These are phyloP conservation scores for Phaeomoniella chlamydospora DNA, from an alignment of 2,329 filamentous ascomycete genomes.

Conservation along the genomic window DNA sequence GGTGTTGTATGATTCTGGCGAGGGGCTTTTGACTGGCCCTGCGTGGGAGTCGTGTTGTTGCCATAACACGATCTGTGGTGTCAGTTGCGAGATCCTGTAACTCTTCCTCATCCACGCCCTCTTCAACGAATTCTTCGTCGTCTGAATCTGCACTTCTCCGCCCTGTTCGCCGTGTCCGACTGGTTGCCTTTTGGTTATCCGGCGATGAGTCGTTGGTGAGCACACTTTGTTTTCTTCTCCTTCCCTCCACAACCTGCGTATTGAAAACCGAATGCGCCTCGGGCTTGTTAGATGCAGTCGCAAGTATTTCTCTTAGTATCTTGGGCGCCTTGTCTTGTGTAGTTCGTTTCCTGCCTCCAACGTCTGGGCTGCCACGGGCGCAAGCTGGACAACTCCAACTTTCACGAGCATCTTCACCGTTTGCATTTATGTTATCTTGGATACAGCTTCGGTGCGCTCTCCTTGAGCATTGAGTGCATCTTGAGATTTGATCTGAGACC, in stretches of 20 bases:
- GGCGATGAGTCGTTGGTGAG: neutral
- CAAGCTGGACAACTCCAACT: slow-evolving; percentile 51
- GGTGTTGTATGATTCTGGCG: slow-evolving; percentile 11
- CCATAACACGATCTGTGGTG: neutral
- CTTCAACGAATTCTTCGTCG: neutral
- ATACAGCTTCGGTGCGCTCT: no score
- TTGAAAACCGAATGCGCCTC: neutral
- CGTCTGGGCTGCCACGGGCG: slow-evolving; percentile 17
- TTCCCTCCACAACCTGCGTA: neutral
- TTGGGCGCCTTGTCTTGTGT: neutral
- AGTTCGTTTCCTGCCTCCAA: neutral
- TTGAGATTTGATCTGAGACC: no score
- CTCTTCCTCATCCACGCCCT: neutral
- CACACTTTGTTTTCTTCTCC: neutral
- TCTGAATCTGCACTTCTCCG: neutral
- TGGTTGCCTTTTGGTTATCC: neutral
- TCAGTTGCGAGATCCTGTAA: neutral
- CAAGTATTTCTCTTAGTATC: neutral
- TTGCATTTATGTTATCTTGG: no score
- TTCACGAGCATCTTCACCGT: neutral
- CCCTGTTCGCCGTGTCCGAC: neutral
- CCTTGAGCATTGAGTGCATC: no score
- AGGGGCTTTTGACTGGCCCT: slow-evolving; percentile 23
- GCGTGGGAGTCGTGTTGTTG: slow-evolving; percentile 15
- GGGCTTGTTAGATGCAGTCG: neutral